A percentile compares a stretch with the other conserved stretches of the same genome.
These are phyloP conservation scores for Pyrus hybrid DNA, from an alignment of 331 rosid species.

Conservation along the genomic window DNA sequence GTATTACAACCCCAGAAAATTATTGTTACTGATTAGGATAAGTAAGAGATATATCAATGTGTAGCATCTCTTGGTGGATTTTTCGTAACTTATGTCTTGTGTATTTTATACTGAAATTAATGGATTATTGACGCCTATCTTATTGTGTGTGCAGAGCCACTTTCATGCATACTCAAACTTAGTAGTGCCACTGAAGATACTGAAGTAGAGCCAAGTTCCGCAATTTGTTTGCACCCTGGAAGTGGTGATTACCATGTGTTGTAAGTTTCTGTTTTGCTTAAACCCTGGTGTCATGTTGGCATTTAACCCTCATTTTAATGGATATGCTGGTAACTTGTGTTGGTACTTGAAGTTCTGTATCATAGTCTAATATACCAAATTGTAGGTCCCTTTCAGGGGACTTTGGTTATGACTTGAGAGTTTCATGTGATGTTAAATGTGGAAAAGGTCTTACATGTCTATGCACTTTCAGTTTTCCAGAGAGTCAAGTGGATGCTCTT, in stretches of 20 bases:
- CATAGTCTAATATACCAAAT: not conserved
- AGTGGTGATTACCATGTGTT: slow-evolving; percentile 79
- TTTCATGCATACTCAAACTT: slow-evolving; percentile 66
- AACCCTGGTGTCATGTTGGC: not conserved
- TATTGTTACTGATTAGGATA: not conserved
- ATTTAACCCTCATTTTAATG: not conserved
- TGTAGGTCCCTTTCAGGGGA: not conserved
- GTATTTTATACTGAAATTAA: not conserved
- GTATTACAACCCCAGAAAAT: not conserved
- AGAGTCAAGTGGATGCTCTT: slow-evolving; percentile 82
- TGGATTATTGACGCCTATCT: slow-evolving; percentile 1
- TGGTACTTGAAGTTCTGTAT: not conserved
- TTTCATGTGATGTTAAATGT: not conserved
- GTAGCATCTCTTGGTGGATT: not conserved
- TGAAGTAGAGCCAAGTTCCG: slow-evolving; percentile 47
- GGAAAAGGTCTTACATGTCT: slow-evolving; percentile 3
- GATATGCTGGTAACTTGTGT: slow-evolving; percentile 3
- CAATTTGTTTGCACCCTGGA: slow-evolving; percentile 60
- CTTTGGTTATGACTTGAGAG: not conserved
- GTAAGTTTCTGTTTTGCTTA: slow-evolving; percentile 41
- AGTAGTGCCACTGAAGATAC: slow-evolving; percentile 67
- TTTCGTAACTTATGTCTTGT: not conserved
- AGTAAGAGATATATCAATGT: not conserved
- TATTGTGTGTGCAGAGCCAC: slow-evolving; percentile 57
- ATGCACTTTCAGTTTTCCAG: slow-evolving; percentile 71